These are phyloP conservation scores for Solanum bulbocastanum DNA, from an alignment of 257 asterid species.

Conservation along the genomic window DNA sequence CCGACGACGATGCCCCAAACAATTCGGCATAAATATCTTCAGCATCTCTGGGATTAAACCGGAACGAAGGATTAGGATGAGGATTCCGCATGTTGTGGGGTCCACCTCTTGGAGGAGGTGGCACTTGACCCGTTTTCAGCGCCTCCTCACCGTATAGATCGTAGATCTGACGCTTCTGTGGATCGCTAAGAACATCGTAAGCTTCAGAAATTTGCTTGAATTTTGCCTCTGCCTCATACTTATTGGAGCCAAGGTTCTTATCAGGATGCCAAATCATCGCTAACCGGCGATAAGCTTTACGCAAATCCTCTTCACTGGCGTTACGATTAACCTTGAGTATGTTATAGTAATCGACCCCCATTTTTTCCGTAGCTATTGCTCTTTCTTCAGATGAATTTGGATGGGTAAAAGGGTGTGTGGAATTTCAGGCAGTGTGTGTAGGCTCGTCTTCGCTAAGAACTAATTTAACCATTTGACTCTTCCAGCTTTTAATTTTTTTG, in stretches of 20 bases:
- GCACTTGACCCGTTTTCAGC: conserved; percentile 67
- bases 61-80: conserved; percentile 70
- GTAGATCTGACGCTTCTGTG: conserved; percentile 99
- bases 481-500: neutral
- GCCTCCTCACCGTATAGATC: conserved; percentile 98
- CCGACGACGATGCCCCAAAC: conserved; percentile 39
- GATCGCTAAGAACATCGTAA: conserved; percentile 91
- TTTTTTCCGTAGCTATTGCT: neutral
- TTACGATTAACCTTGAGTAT: conserved; percentile 88
- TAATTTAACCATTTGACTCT: neutral
- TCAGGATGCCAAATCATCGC: conserved; percentile 99
- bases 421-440: neutral
- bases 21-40: conserved; percentile 82
- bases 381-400: neutral
- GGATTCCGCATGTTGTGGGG: conserved; percentile 24
- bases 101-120: conserved; percentile 52
- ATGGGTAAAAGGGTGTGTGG: neutral
- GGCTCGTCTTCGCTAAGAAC: neutral
- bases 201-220: conserved; percentile 97
- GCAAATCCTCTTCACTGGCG: conserved; percentile 85
- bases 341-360: conserved; percentile 98
- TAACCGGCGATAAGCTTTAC: conserved; percentile 70
- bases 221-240: conserved; percentile 81
- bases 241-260: conserved; percentile 52
- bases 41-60: conserved; percentile 84